Evolutionary conservation across 2,329 filamentous ascomycete species (phyloP), one percentile per base, ranked within the genome.

Genomic region (Fusarium gaditjirri): DNA sequence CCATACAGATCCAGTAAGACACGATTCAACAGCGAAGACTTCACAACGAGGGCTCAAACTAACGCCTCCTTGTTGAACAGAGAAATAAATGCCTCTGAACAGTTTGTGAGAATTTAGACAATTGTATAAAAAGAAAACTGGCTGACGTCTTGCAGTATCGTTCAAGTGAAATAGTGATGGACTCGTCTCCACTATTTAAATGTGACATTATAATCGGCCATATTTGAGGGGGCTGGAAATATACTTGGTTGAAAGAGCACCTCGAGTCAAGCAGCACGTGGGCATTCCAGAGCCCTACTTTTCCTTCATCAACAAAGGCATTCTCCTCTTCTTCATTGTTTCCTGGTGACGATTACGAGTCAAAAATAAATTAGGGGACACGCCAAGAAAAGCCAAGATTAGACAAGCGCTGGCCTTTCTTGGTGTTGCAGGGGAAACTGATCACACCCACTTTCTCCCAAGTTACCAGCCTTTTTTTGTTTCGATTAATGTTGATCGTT

Each of bases 341-440:
- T 27, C 46, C 29, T 31, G 38, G 25, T 29, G 35, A 42, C 17
- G 44, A 47, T 44, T 23, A 33, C 8, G 33, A 38, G 35, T 42
- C n/a, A 33, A 50, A 50, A 50, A 52, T 25, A 47, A 67, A 54
- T 62, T 29, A 55, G 38, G 47, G 59, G 54, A 68, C 44, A 55
- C 47, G 71, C 73, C 68, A 75, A 74, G 73, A 29, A 53, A 71
- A 70, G 68, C 65, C 69, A 74, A 74, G 60, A 59, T 54, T 53
- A 58, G 59, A 65, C 39, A 61, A 70, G 65, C 56, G 65, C 62
- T 62, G 70, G 65, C 69, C 43, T 59, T 61, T 54, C 46, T 61
- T 49, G 55, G 27, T 56, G 68, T 66, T 47, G 53, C 55, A 55
- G 52, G 33, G 49, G 54, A 44, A 44, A 31, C 36, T 47, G 38